Percentiles rank a stretch among this genome's conserved stretches.
phyloP scores from a whole-genome alignment of 1,284 basidiomycete species.

The Leccinum pachyderme region DNA sequence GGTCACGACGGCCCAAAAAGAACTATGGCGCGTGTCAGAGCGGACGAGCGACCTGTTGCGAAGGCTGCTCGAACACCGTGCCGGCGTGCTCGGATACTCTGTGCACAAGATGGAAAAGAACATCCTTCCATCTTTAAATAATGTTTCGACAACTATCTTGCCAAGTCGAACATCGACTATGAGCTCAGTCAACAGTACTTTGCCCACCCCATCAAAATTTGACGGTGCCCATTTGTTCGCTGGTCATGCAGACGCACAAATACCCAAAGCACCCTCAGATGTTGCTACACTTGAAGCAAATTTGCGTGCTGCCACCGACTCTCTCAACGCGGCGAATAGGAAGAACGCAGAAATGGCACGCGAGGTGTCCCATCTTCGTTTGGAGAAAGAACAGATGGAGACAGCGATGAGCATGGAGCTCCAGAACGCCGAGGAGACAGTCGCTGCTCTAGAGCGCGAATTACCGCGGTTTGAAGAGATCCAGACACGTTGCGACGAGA shows the following conservation, averaged over 20 bases:
- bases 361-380: slow-evolving; percentile 55
- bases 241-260: slow-evolving; percentile 64
- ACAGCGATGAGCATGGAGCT: slow-evolving; percentile 62
- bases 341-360: slow-evolving; percentile 59
- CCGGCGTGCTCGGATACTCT: slow-evolving; percentile 71
- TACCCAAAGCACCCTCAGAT: slow-evolving; percentile 42
- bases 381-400: slow-evolving; percentile 67
- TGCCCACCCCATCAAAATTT: slow-evolving; percentile 55
- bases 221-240: slow-evolving; percentile 82
- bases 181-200: slow-evolving; percentile 50
- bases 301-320: slow-evolving; percentile 55
- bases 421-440: slow-evolving; percentile 62
- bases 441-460: slow-evolving; percentile 59
- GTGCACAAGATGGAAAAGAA: slow-evolving; percentile 68
- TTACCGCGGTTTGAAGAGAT: slow-evolving; percentile 53
- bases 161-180: slow-evolving; percentile 50
- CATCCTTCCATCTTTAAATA: slow-evolving; percentile 35
- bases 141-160: slow-evolving; percentile 53
- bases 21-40: slow-evolving; percentile 63
- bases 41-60: slow-evolving; percentile 59
- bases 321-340: slow-evolving; percentile 55
- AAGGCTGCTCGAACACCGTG: slow-evolving; percentile 71
- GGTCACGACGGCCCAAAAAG: slow-evolving; percentile 65
- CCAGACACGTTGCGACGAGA: slow-evolving; percentile 48
- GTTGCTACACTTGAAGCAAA: slow-evolving; percentile 53